These are phyloP conservation scores for Colletotrichum spaethianum DNA, from an alignment of 2,329 filamentous ascomycete species.

Conservation along the genomic window DNA sequence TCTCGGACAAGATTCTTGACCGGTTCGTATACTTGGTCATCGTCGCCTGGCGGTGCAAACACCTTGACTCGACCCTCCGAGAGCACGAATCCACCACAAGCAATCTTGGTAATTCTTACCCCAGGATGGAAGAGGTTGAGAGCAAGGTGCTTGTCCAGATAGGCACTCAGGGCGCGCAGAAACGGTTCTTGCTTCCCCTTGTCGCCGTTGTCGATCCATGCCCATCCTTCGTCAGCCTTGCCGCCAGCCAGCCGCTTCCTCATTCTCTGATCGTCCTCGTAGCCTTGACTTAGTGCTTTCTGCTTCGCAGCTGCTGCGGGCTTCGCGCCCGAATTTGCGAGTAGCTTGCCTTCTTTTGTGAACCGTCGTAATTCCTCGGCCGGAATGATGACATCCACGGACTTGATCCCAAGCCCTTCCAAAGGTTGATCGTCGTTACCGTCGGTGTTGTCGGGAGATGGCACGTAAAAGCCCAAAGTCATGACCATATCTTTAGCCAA, in stretches of 20 bases:
- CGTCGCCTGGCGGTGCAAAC: constrained; percentile 44
- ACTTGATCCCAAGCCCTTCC: constrained; percentile 53
- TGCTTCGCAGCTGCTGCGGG: constrained; percentile 25
- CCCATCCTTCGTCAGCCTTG: constrained; percentile 67
- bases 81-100: constrained; percentile 69
- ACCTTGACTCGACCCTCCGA: constrained; percentile 68
- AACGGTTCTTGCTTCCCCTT: constrained; percentile 57
- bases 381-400: constrained; percentile 67
- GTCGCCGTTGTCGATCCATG: constrained; percentile 55
- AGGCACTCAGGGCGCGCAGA: constrained; percentile 63
- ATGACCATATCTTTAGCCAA: constrained; percentile 63
- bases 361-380: constrained; percentile 64
- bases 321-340: constrained; percentile 32
- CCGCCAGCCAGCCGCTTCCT: constrained; percentile 63
- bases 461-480: constrained; percentile 65
- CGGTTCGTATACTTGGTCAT: constrained; percentile 16
- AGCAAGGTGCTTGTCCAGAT: constrained; percentile 67
- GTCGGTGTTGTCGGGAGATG: constrained; percentile 44
- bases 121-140: constrained; percentile 69
- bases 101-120: constrained; percentile 67
- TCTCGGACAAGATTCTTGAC: constrained; percentile 28
- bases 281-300: constrained; percentile 43
- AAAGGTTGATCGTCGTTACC: constrained; percentile 37
- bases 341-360: constrained; percentile 54
- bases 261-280: constrained; percentile 53